Conservation (phyloP, 73 alveolate species). For the Symbiodinium pilosum region DNA sequence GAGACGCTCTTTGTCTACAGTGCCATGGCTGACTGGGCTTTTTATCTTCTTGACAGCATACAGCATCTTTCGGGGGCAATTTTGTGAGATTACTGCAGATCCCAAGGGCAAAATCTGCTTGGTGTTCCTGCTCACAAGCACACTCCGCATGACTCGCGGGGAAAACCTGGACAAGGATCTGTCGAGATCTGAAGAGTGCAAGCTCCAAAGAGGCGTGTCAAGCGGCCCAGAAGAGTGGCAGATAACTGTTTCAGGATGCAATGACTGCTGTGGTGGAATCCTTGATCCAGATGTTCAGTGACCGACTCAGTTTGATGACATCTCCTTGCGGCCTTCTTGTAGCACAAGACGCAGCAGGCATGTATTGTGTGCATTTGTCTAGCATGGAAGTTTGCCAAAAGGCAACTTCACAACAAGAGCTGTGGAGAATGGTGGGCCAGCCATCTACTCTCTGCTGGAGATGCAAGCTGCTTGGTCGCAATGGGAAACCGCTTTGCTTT, state of each 20-base stretch:
- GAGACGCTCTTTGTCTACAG: background rate
- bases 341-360: too few species aligned
- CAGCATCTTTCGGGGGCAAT: too few species aligned
- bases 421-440: background rate
- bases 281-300: background rate
- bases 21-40: background rate
- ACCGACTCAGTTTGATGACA: too few species aligned
- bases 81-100: too few species aligned
- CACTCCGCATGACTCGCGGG: conserved; percentile 30
- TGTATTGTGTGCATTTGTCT: too few species aligned
- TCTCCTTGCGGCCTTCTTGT: background rate
- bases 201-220: too few species aligned
- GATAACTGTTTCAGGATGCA: too few species aligned
- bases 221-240: too few species aligned
- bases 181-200: too few species aligned
- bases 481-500: too few species aligned
- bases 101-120: conserved; percentile 57
- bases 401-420: background rate
- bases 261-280: background rate
- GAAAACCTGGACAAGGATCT: background rate
- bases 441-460: background rate
- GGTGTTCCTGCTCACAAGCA: background rate
- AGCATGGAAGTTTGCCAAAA: too few species aligned
- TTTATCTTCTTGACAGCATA: background rate
- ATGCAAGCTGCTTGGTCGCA: background rate